Evolutionary conservation across 2,329 filamentous ascomycete species (phyloP).

Genomic region (Macrophomina phaseolina): DNA sequence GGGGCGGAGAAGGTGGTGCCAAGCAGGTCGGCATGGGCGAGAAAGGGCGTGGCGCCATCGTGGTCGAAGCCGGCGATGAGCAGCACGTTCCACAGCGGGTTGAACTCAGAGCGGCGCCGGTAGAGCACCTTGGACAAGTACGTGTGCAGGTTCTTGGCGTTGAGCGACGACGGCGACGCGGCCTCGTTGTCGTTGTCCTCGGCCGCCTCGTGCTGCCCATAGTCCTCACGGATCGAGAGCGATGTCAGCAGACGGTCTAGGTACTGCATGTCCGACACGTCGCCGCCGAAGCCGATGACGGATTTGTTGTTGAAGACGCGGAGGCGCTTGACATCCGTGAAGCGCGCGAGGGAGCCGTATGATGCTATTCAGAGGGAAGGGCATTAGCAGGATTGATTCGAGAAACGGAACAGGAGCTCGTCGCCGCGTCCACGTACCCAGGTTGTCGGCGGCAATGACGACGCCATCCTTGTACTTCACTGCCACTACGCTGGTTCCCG

Average conservation of each 20-base stretch:
- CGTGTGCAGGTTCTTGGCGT: slow-evolving; percentile 93
- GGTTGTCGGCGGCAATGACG: slow-evolving; percentile 94
- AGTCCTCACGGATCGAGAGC: slow-evolving; percentile 88
- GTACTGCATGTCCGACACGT: slow-evolving; percentile 99
- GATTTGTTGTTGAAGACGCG: slow-evolving; percentile 83
- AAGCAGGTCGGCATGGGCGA: slow-evolving; percentile 88
- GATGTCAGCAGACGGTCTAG: slow-evolving; percentile 88
- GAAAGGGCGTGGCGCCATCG: slow-evolving; percentile 79
- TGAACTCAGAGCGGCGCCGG: slow-evolving; percentile 90
- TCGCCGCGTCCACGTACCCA: slow-evolving; percentile 67
- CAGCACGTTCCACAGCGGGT: slow-evolving; percentile 96
- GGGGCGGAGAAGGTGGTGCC: slow-evolving; percentile 91
- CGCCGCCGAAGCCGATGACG: slow-evolving; percentile 92
- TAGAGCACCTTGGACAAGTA: slow-evolving; percentile 97
- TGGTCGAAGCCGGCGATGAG: slow-evolving; percentile 85
- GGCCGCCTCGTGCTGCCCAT: slow-evolving; percentile 54
- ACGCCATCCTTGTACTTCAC: slow-evolving; percentile 97
- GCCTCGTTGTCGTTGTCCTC: slow-evolving; percentile 44
- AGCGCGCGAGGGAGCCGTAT: slow-evolving; percentile 93
- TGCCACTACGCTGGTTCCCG: slow-evolving; percentile 92
- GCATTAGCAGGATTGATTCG: neutral
- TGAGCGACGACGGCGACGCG: slow-evolving; percentile 60
- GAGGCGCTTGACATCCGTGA: slow-evolving; percentile 95
- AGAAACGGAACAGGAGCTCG: slow-evolving; percentile 17
- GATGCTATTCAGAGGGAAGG: slow-evolving; percentile 68